Evolutionary conservation across 768 basidiomycete species (phyloP).

Genomic region (Podaxis mareebaensis): DNA sequence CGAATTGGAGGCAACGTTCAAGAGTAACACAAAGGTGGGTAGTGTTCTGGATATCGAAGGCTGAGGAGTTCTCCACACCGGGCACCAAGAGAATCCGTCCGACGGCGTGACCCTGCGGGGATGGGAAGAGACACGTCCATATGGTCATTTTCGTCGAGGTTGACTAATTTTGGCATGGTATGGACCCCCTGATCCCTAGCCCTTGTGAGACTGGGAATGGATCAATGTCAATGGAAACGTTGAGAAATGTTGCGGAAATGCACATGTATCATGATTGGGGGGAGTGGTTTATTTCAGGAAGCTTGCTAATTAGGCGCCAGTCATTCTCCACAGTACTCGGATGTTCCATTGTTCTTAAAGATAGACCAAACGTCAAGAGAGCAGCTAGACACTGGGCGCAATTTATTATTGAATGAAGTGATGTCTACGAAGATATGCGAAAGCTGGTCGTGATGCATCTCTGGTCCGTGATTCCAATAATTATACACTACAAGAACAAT

Average conservation of each 20-base stretch:
- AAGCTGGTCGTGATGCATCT: not conserved
- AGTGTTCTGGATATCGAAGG: not conserved
- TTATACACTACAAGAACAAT: slow-evolving; percentile 14
- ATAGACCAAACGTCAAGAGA: not conserved
- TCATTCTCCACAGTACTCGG: too few species aligned
- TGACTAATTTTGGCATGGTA: not conserved
- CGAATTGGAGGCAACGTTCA: not conserved
- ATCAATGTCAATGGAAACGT: not conserved
- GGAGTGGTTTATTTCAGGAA: too few species aligned
- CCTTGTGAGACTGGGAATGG: not conserved
- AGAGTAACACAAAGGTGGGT: not conserved
- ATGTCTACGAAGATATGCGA: slow-evolving; percentile 10
- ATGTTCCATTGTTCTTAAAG: not conserved
- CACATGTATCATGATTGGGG: too few species aligned
- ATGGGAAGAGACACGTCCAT: slow-evolving; percentile 5
- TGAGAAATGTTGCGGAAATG: too few species aligned
- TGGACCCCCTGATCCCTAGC: too few species aligned
- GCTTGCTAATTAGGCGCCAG: too few species aligned
- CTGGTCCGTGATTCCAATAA: slow-evolving; percentile 11
- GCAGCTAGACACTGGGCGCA: not conserved
- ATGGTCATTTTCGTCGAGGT: not conserved
- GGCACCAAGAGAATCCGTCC: not conserved
- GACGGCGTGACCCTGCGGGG: slow-evolving; percentile 6
- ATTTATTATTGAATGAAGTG: slow-evolving; percentile 5
- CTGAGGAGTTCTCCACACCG: not conserved